These are phyloP conservation scores for Neoboletus subvelutipes DNA, from an alignment of 768 basidiomycete species.

Conservation along the genomic window DNA sequence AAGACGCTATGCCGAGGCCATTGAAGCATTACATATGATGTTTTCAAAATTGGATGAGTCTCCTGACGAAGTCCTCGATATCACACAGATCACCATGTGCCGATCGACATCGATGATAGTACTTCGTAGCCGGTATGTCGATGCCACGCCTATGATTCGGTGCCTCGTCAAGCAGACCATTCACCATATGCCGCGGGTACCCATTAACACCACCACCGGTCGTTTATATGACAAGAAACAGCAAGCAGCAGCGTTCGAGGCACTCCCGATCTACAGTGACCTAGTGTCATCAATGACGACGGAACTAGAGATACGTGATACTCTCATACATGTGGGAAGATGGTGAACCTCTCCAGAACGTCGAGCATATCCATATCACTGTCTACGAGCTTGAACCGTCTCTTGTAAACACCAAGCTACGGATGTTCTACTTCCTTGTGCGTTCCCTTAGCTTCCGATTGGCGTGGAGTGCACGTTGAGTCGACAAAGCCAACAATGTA, in stretches of 20 bases:
- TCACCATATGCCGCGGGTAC: background rate
- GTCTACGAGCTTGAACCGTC: no score
- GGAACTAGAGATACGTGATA: no score
- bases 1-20: background rate
- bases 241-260: background rate
- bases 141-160: background rate
- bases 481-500: no score
- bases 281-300: no score
- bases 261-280: no score
- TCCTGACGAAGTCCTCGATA: background rate
- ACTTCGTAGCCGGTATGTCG: background rate
- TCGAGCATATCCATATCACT: no score
- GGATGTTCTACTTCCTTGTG: no score
- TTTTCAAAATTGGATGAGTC: background rate
- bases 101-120: background rate
- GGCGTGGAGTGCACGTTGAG: no score
- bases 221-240: background rate
- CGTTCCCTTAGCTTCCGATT: no score
- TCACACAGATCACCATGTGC: background rate
- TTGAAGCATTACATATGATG: background rate
- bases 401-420: no score
- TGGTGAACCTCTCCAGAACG: no score
- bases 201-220: constrained; percentile 3
- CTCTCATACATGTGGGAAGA: no score
- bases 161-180: background rate